These are phyloP conservation scores for Pelargonium citronellum DNA, from an alignment of 441 rosid species.

Conservation along the genomic window DNA sequence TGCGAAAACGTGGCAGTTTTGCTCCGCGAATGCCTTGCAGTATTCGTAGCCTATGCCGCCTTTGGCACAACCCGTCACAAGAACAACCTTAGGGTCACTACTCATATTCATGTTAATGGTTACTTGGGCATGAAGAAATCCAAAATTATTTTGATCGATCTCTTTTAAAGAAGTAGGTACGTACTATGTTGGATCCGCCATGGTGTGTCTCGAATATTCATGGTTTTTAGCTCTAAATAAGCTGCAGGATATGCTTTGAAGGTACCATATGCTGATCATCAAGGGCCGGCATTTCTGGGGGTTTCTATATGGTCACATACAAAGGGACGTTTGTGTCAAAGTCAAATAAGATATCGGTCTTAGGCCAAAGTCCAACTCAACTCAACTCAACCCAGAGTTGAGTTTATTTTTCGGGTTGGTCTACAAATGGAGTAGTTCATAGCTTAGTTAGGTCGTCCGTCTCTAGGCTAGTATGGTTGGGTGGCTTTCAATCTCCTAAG, in stretches of 20 bases:
- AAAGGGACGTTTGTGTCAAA: too few relatives aligned
- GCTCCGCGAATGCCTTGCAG: slow-evolving; percentile 53
- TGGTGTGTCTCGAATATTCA: slow-evolving; percentile 7
- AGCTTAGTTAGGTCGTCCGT: too few relatives aligned
- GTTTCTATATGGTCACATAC: too few relatives aligned
- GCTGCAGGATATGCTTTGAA: slow-evolving; percentile 25
- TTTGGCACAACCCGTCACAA: slow-evolving; percentile 57
- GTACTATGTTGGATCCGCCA: slow-evolving; percentile 12
- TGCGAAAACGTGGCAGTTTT: slow-evolving; percentile 51
- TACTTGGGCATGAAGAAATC: too few relatives aligned
- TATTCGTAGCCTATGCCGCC: slow-evolving; percentile 65
- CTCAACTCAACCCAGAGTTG: too few relatives aligned
- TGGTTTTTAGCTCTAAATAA: not conserved
- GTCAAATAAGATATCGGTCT: too few relatives aligned
- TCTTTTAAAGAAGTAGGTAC: slow-evolving; percentile 9
- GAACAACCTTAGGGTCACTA: slow-evolving; percentile 42
- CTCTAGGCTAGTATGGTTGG: too few relatives aligned
- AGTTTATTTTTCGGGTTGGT: too few relatives aligned
- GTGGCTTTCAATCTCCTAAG: too few relatives aligned
- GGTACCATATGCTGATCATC: slow-evolving; percentile 26
- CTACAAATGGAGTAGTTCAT: too few relatives aligned
- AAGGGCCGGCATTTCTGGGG: too few relatives aligned
- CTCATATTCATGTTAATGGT: not conserved
- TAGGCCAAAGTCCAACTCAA: too few relatives aligned
- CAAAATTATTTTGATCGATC: not conserved